Conservation (phyloP, 1,284 basidiomycete species). For the Cutaneotrichosporon mucoides region DNA sequence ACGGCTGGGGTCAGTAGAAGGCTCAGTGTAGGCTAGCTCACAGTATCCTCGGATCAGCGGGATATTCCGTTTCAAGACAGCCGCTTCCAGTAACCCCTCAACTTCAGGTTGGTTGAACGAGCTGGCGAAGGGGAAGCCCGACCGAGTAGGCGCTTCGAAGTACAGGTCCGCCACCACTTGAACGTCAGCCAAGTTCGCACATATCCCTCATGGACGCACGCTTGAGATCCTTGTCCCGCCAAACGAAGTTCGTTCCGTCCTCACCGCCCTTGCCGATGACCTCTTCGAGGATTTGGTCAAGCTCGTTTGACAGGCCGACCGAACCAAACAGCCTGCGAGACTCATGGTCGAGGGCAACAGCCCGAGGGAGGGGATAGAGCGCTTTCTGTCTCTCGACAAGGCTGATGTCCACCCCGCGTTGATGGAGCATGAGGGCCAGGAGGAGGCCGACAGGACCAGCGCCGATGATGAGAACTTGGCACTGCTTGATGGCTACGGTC, state of each 20-base stretch:
- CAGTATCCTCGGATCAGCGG: slow-evolving; percentile 9
- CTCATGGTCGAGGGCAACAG: slow-evolving; percentile 24
- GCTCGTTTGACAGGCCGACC: slow-evolving; percentile 11
- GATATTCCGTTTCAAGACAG: slow-evolving; percentile 4
- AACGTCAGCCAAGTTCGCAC: not conserved
- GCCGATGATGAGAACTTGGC: slow-evolving; percentile 14
- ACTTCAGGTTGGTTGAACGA: slow-evolving; percentile 21
- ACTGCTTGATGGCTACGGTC: slow-evolving; percentile 3
- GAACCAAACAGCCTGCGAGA: slow-evolving; percentile 16
- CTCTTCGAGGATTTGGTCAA: slow-evolving; percentile 14
- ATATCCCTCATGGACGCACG: slow-evolving; percentile 2
- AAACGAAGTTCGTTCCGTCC: slow-evolving; percentile 20
- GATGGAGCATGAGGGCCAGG: slow-evolving; percentile 16
- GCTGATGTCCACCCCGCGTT: slow-evolving; percentile 17
- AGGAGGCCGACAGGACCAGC: slow-evolving; percentile 13
- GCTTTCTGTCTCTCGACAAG: slow-evolving; percentile 24
- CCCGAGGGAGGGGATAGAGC: slow-evolving; percentile 23
- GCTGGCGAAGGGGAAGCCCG: slow-evolving; percentile 17
- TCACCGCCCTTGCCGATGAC: slow-evolving; percentile 12
- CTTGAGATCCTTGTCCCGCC: slow-evolving; percentile 20
- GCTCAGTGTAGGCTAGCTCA: not conserved
- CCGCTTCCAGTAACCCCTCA: slow-evolving; percentile 10
- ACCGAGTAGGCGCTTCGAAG: slow-evolving; percentile 13
- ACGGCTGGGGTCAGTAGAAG: slow-evolving; percentile 1
- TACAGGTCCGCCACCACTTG: slow-evolving; percentile 13